Evolutionary conservation across 2,329 filamentous ascomycete genomes (phyloP).

Genomic region (Aspergillus neoniger): DNA sequence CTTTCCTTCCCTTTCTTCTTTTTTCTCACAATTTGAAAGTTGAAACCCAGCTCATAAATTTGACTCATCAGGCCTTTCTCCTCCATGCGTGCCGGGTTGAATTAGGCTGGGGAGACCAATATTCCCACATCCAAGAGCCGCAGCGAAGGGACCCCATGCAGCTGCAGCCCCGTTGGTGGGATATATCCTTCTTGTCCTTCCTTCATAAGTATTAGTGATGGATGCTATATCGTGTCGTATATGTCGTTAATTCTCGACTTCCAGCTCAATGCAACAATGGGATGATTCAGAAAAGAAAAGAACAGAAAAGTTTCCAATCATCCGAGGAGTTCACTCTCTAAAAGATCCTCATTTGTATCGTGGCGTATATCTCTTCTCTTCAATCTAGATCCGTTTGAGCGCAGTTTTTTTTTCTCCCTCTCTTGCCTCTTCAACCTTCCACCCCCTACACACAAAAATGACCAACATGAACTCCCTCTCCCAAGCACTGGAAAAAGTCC

Average conservation of each 20-base stretch:
- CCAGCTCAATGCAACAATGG: slow-evolving; percentile 28
- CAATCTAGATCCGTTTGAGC: neutral
- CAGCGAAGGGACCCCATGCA: slow-evolving; percentile 49
- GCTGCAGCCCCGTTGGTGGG: slow-evolving; percentile 53
- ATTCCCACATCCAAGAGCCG: slow-evolving; percentile 53
- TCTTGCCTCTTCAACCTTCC: slow-evolving; percentile 9
- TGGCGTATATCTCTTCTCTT: slow-evolving; percentile 15
- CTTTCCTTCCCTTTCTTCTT: slow-evolving; percentile 31
- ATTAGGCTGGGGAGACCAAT: slow-evolving; percentile 53
- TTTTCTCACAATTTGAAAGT: slow-evolving; percentile 55
- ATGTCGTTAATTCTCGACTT: slow-evolving; percentile 16
- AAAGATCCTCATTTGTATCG: slow-evolving; percentile 21
- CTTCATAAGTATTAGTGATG: slow-evolving; percentile 16
- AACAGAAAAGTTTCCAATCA: slow-evolving; percentile 3
- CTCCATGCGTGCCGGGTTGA: slow-evolving; percentile 61
- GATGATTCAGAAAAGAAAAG: slow-evolving; percentile 22
- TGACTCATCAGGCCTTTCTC: slow-evolving; percentile 54
- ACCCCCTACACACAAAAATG: neutral
- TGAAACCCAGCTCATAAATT: slow-evolving; percentile 59
- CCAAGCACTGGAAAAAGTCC: slow-evolving; percentile 26
- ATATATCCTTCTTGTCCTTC: slow-evolving; percentile 36
- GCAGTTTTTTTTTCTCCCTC: slow-evolving; percentile 6
- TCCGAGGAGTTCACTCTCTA: neutral
- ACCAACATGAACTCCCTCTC: slow-evolving; percentile 23
- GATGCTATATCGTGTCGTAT: slow-evolving; percentile 13